Conservation (phyloP, 768 basidiomycete species). For the Termitomyces sp. region DNA sequence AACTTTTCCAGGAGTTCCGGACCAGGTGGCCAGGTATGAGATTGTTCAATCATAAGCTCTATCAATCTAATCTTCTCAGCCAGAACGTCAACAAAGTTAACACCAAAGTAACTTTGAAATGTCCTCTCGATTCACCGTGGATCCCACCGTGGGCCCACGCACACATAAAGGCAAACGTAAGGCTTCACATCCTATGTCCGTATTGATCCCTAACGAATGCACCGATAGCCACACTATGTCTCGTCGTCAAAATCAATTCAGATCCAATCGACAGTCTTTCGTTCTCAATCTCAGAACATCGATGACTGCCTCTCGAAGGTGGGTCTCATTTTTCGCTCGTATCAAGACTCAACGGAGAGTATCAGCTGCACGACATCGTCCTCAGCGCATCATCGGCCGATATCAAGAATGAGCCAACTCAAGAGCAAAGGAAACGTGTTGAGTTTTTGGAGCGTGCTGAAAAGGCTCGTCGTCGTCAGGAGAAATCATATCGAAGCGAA, state of each 20-base stretch:
- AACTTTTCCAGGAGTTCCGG: constrained; percentile 77
- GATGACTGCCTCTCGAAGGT: constrained; percentile 70
- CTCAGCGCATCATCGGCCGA: constrained; percentile 36
- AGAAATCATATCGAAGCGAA: constrained; percentile 49
- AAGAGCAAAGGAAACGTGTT: constrained; percentile 52
- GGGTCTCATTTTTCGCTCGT: background rate
- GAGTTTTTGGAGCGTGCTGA: constrained; percentile 36
- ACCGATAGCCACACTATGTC: constrained; percentile 52
- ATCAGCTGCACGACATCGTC: constrained; percentile 50
- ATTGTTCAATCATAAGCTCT: background rate
- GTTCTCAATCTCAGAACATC: constrained; percentile 76
- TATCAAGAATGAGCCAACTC: constrained; percentile 49
- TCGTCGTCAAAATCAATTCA: constrained; percentile 64
- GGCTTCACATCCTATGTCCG: constrained; percentile 13
- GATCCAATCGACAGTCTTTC: constrained; percentile 60
- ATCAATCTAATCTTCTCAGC: background rate
- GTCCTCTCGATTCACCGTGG: constrained; percentile 53
- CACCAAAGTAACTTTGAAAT: constrained; percentile 69
- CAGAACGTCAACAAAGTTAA: constrained; percentile 91
- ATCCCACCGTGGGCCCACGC: constrained; percentile 63
- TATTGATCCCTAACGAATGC: background rate
- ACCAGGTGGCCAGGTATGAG: constrained; percentile 71
- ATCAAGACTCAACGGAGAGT: constrained; percentile 1
- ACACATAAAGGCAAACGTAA: constrained; percentile 41
- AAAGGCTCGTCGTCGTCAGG: constrained; percentile 37